Percentiles rank a stretch among this genome's conserved stretches.
phyloP scores from a whole-genome alignment of 805 yeast genomes.

The Wickerhamiella slavikovae region DNA sequence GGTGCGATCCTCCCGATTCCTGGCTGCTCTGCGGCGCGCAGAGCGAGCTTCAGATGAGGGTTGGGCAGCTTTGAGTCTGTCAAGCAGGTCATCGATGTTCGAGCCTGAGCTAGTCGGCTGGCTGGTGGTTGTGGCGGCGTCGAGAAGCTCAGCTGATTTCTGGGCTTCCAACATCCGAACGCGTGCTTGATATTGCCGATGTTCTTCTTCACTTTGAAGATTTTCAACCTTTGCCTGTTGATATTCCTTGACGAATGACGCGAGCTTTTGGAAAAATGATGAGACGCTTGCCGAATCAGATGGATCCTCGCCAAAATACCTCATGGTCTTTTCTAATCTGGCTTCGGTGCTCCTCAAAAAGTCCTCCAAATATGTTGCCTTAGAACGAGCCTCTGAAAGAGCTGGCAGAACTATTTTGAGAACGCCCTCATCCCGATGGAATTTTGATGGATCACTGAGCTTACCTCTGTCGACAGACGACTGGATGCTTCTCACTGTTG shows the following conservation, averaged over 20 bases:
- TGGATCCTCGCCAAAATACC: slow-evolving; percentile 77
- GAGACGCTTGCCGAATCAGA: slow-evolving; percentile 43
- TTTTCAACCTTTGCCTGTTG: slow-evolving; percentile 67
- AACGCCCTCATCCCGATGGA: slow-evolving; percentile 73
- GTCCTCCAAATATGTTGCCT: slow-evolving; percentile 40
- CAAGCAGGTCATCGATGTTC: slow-evolving; percentile 73
- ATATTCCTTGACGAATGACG: slow-evolving; percentile 61
- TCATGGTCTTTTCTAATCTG: slow-evolving; percentile 55
- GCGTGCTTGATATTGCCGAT: slow-evolving; percentile 52
- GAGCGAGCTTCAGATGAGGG: slow-evolving; percentile 58
- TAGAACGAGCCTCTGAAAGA: slow-evolving; percentile 55
- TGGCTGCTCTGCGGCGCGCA: slow-evolving; percentile 57
- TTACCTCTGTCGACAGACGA: slow-evolving; percentile 65
- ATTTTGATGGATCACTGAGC: slow-evolving; percentile 50
- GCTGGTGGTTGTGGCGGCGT: neutral
- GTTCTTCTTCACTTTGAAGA: slow-evolving; percentile 61
- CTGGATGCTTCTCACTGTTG: slow-evolving; percentile 45
- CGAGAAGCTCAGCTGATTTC: slow-evolving; percentile 14
- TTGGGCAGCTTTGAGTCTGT: slow-evolving; percentile 72
- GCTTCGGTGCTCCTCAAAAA: slow-evolving; percentile 41
- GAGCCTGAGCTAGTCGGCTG: slow-evolving; percentile 18
- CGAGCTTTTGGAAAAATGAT: slow-evolving; percentile 57
- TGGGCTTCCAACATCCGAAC: slow-evolving; percentile 39
- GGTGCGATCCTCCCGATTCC: slow-evolving; percentile 1
- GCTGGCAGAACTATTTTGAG: slow-evolving; percentile 39